These are phyloP conservation scores for Elongisporangium anandrum DNA, from an alignment of 352 stramenopile genomes.

Conservation along the genomic window DNA sequence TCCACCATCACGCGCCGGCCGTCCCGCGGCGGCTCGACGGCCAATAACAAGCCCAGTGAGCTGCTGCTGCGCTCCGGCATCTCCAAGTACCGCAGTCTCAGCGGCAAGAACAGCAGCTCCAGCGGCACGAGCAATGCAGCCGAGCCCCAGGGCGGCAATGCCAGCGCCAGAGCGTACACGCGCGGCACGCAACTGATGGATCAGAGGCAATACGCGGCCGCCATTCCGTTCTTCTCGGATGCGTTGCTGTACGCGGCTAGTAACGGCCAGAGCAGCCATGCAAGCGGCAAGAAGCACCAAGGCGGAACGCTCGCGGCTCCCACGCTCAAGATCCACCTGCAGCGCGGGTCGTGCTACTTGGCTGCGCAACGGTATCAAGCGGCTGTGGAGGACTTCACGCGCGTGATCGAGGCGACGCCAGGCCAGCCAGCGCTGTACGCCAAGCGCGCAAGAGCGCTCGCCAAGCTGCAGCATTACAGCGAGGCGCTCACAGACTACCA, in stretches of 20 bases:
- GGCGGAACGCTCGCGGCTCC: conserved; percentile 19
- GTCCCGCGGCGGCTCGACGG: conserved; percentile 5
- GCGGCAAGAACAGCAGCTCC: conserved; percentile 6
- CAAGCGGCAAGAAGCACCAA: conserved; percentile 1
- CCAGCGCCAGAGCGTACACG: conserved; percentile 18
- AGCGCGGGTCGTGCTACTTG: conserved; percentile 60
- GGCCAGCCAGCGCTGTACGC: conserved; percentile 63
- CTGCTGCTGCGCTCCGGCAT: conserved; percentile 51
- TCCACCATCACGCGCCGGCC: conserved; percentile 14
- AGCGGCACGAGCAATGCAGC: background rate
- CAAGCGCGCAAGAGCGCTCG: conserved; percentile 59
- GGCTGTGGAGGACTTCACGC: conserved; percentile 69
- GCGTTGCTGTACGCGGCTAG: conserved; percentile 24
- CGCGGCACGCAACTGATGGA: conserved; percentile 42
- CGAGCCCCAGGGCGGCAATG: background rate
- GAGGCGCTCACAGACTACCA: conserved; percentile 62
- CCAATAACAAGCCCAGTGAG: conserved; percentile 11
- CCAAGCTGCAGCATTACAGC: conserved; percentile 41
- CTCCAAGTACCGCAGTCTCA: conserved; percentile 59
- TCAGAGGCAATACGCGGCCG: conserved; percentile 49
- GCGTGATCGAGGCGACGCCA: conserved; percentile 63
- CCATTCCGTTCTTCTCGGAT: conserved; percentile 54
- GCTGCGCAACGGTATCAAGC: conserved; percentile 45
- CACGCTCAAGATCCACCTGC: conserved; percentile 53
- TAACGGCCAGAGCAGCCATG: background rate